Evolutionary conservation across 1,284 basidiomycete species (phyloP).

Genomic region (Ustilago xerochloae): DNA sequence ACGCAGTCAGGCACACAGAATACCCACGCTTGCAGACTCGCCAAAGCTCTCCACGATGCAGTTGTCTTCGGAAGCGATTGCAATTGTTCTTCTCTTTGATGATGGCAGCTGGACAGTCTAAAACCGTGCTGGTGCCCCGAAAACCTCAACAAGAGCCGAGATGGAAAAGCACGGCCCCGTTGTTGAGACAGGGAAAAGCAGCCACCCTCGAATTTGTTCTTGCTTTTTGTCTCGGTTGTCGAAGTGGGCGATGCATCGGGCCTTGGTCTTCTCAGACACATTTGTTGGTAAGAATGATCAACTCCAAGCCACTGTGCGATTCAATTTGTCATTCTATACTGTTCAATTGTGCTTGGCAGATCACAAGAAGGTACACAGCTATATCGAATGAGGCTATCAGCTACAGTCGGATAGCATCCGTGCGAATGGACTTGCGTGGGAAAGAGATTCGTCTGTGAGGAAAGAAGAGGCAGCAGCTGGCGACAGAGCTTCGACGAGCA

Average conservation of each 20-base stretch:
- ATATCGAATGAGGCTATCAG: too few species aligned
- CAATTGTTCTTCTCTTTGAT: background rate
- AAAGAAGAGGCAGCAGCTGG: background rate
- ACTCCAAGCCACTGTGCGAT: too few species aligned
- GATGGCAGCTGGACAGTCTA: background rate
- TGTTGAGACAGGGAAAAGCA: background rate
- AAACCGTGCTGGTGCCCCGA: background rate
- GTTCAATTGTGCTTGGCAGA: too few species aligned
- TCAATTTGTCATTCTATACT: too few species aligned
- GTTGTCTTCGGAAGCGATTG: background rate
- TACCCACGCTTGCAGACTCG: background rate
- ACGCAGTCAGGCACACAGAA: background rate
- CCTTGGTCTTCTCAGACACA: too few species aligned
- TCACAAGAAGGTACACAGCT: too few species aligned
- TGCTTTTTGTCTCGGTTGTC: background rate
- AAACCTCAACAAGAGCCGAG: too few species aligned
- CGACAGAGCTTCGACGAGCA: too few species aligned
- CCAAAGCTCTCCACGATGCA: background rate
- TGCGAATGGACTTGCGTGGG: background rate
- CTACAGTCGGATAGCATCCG: background rate
- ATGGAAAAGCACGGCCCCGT: too few species aligned
- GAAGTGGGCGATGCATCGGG: background rate
- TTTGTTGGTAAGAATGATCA: too few species aligned
- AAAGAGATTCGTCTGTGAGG: background rate
- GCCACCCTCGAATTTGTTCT: conserved; percentile 13